phyloP scores from a whole-genome alignment of 345 rosid species.

The Microthlaspi erraticum region DNA sequence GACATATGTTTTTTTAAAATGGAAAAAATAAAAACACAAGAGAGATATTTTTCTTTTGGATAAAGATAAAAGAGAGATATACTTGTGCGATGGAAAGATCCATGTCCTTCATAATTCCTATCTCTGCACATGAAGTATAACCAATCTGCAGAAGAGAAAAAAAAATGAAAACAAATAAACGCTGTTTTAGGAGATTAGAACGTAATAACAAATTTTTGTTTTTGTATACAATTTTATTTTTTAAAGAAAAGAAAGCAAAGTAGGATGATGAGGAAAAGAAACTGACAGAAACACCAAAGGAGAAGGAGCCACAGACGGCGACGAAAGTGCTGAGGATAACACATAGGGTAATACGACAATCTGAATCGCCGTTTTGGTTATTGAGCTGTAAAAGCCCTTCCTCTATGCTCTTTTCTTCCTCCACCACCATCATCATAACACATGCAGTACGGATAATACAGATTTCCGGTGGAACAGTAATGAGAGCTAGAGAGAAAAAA shows the following conservation, averaged over 20 bases:
- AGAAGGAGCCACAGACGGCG: slow-evolving; percentile 52
- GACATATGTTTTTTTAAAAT: too few species aligned
- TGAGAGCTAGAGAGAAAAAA: too few species aligned
- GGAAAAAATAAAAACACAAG: too few species aligned
- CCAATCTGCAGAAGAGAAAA: slow-evolving; percentile 46
- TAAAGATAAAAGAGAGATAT: background rate
- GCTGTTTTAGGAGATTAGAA: too few species aligned
- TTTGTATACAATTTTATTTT: too few species aligned
- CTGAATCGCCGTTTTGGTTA: slow-evolving; percentile 27
- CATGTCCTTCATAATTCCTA: slow-evolving; percentile 58
- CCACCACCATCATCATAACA: slow-evolving; percentile 23
- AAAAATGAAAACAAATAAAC: background rate
- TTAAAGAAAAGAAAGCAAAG: background rate
- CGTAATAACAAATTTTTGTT: too few species aligned
- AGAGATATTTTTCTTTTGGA: too few species aligned
- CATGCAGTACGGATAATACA: too few species aligned
- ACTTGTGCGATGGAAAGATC: slow-evolving; percentile 62
- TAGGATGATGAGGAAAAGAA: background rate
- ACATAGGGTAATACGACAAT: slow-evolving; percentile 31
- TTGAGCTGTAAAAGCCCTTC: slow-evolving; percentile 32
- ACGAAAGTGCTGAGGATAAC: slow-evolving; percentile 52
- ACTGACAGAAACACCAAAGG: slow-evolving; percentile 54
- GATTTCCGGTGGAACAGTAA: too few species aligned
- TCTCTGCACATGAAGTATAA: slow-evolving; percentile 63
- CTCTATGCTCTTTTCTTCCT: slow-evolving; percentile 32